Base-by-base conservation (phyloP, 371 early-diverging fungal species). In the Rhizopus delemar region DNA sequence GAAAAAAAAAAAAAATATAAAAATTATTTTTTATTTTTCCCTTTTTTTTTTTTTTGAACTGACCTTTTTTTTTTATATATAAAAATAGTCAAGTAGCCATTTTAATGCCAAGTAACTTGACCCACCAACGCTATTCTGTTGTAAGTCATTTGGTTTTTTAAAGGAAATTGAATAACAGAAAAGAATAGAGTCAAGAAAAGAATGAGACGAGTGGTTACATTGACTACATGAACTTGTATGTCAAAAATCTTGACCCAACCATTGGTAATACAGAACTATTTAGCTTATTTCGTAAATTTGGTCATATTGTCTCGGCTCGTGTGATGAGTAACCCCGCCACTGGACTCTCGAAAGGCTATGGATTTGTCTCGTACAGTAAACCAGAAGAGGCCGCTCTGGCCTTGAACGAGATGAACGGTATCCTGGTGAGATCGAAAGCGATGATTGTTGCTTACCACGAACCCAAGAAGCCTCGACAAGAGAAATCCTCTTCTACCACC, bases 241-340 rank as follows among this genome's bases (percentile, higher is more conserved):
- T 79, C 56, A 79, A 79, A 41, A 79, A 79, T 56, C 60, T 79
- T 9, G 80, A 79, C 52, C 56, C 69, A 29, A 65, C 61, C 29
- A 65, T 77, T 8, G 65, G 70, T 33, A 76, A 71, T 38, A 67
- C 62, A 2, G 80, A 79, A 29, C 57, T 79, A 4, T 73, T 71
- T 48, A 62, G 69, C 29, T 38, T 73, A 11, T 79, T 79, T 46
- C 70, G 70, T 39, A 65, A 63, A 66, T 79, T 60, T 59, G 80
- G 80, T 13, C 70, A 67, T 28, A 77, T 79, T 39, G 73, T 79
- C n/a, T 77, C 77, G 48, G 77, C 74, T 16, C 59, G 75, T n/a
- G 75, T 75, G 34, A 75, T 75, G 75, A 80, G 67, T 31, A 71
- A 77, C 41, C 75, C 77, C 4, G 46, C 56, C 4, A 80, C 69